Conservation (phyloP, 495 filamentous ascomycete species). For the Xanthoparmelia taractica region DNA sequence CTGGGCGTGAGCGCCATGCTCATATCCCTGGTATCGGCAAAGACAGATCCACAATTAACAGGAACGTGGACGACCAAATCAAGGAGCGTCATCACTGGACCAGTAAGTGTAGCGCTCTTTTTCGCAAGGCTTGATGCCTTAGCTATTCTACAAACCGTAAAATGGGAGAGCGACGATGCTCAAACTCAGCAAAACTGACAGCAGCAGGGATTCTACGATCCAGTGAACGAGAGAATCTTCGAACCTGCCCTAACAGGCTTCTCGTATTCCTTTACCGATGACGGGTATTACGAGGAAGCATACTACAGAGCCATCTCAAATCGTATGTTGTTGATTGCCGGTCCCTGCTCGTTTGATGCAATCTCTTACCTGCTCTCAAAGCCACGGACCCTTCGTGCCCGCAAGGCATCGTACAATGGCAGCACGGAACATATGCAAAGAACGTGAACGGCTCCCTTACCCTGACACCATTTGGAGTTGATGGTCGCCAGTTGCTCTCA, state of each 20-base stretch:
- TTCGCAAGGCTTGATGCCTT: background rate
- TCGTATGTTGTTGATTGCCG: constrained; percentile 43
- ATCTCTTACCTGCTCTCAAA: constrained; percentile 26
- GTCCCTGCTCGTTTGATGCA: constrained; percentile 9
- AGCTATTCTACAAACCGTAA: background rate
- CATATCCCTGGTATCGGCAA: constrained; percentile 13
- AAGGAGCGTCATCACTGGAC: constrained; percentile 61
- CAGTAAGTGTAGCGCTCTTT: constrained; percentile 45
- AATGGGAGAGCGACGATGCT: background rate
- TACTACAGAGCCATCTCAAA: constrained; percentile 68
- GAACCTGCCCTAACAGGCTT: constrained; percentile 68
- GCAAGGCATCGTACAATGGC: constrained; percentile 66
- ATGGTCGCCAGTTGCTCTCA: constrained; percentile 66
- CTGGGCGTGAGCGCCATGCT: constrained; percentile 27
- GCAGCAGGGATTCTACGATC: constrained; percentile 64
- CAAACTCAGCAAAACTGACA: constrained; percentile 12
- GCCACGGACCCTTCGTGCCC: constrained; percentile 59
- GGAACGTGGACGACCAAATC: constrained; percentile 79
- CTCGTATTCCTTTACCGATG: constrained; percentile 69
- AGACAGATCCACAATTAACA: constrained; percentile 39
- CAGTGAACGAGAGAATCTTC: constrained; percentile 56
- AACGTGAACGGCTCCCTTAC: constrained; percentile 51
- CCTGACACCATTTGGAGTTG: constrained; percentile 56
- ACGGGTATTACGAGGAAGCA: constrained; percentile 67
- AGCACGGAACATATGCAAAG: constrained; percentile 58